Evolutionary conservation across 768 basidiomycete genomes (phyloP).

Genomic region (Porpolomopsis calyptriformis): DNA sequence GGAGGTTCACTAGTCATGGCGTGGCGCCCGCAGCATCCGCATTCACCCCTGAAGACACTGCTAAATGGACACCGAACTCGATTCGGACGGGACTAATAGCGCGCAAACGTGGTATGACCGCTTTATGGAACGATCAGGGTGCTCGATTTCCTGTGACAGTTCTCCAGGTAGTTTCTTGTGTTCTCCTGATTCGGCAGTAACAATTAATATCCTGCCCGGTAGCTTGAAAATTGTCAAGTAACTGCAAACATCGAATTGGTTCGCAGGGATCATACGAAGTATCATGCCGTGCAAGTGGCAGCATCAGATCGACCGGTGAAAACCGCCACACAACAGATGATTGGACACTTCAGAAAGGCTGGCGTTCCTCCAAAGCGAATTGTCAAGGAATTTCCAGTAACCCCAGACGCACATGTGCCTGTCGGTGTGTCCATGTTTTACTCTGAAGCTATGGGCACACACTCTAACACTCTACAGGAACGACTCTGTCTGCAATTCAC

Average conservation of each 20-base stretch:
- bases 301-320: conserved; percentile 66
- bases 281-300: conserved; percentile 91
- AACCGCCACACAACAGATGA: conserved; percentile 67
- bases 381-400: conserved; percentile 82
- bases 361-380: conserved; percentile 73
- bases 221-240: conserved; percentile 87
- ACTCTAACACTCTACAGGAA: conserved; percentile 41
- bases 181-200: not conserved
- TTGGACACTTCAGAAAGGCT: conserved; percentile 83
- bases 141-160: conserved; percentile 85
- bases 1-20: too few relatives aligned
- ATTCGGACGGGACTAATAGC: conserved; percentile 89
- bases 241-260: conserved; percentile 65
- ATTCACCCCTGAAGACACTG: conserved; percentile 16
- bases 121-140: conserved; percentile 86
- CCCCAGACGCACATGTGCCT: conserved; percentile 80
- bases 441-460: not conserved
- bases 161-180: conserved; percentile 57
- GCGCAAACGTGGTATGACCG: conserved; percentile 92
- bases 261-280: conserved; percentile 56
- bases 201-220: conserved; percentile 9
- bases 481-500: conserved; percentile 81
- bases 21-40: conserved; percentile 22
- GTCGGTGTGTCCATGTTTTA: conserved; percentile 50
- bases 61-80: conserved; percentile 78